phyloP scores from a whole-genome alignment of 257 asterid species.

The Solanum appendiculatum region DNA sequence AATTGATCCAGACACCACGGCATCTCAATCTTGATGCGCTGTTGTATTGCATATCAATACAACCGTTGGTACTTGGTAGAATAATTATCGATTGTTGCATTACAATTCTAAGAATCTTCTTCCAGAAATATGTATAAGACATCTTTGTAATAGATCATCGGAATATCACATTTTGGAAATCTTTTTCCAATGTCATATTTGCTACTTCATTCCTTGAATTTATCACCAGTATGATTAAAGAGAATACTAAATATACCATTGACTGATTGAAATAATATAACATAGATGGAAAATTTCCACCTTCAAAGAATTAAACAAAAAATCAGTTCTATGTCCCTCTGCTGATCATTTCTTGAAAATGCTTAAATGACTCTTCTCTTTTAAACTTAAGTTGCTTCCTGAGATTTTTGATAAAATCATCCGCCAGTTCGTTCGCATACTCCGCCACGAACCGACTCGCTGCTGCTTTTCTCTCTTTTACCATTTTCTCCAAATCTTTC shows the following conservation, averaged over 20 bases:
- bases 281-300: neutral
- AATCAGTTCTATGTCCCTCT: slow-evolving; percentile 1
- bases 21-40: neutral
- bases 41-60: neutral
- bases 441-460: no score
- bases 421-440: slow-evolving; percentile 31
- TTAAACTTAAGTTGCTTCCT: slow-evolving; percentile 31
- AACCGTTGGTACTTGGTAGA: no score
- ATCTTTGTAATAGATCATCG: neutral
- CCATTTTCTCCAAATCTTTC: neutral
- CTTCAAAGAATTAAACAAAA: neutral
- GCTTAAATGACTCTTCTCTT: slow-evolving; percentile 25
- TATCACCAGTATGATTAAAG: neutral
- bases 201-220: neutral
- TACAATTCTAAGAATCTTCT: no score
- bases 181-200: neutral
- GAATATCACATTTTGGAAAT: neutral
- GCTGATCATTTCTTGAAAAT: slow-evolving; percentile 8
- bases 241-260: neutral
- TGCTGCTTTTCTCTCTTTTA: neutral
- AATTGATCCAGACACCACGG: neutral
- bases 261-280: neutral
- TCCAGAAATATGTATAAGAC: no score
- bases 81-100: no score
- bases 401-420: slow-evolving; percentile 37